These are phyloP conservation scores for Aspergillus alliaceus DNA, from an alignment of 2,329 filamentous ascomycete genomes.

Conservation along the genomic window DNA sequence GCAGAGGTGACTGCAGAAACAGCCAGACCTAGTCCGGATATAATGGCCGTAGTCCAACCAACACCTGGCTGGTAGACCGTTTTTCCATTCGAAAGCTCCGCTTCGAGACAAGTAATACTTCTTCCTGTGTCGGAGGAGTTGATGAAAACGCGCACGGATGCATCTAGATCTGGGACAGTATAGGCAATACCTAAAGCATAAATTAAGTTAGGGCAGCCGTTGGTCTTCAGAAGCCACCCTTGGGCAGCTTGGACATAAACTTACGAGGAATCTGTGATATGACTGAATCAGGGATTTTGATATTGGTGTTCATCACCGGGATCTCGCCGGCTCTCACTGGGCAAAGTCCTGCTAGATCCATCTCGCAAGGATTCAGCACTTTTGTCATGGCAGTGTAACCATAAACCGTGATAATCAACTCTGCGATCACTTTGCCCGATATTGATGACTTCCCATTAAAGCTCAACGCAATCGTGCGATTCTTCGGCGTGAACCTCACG, in stretches of 20 bases:
- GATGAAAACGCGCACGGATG: slow-evolving; percentile 77
- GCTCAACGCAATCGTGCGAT: slow-evolving; percentile 70
- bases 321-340: slow-evolving; percentile 85
- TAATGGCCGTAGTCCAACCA: slow-evolving; percentile 83
- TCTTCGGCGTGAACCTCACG: slow-evolving; percentile 64
- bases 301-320: slow-evolving; percentile 66
- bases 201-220: neutral
- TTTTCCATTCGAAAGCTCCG: slow-evolving; percentile 83
- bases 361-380: slow-evolving; percentile 72
- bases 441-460: slow-evolving; percentile 82
- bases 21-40: slow-evolving; percentile 78
- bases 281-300: slow-evolving; percentile 58
- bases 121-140: slow-evolving; percentile 64
- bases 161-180: slow-evolving; percentile 85
- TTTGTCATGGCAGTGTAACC: slow-evolving; percentile 70
- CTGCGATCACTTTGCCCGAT: slow-evolving; percentile 75
- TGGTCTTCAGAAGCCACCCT: neutral
- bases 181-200: slow-evolving; percentile 68
- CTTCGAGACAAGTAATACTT: slow-evolving; percentile 81
- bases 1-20: slow-evolving; percentile 86
- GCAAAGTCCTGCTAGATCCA: slow-evolving; percentile 71
- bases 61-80: slow-evolving; percentile 85
- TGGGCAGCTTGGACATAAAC: slow-evolving; percentile 12
- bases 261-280: slow-evolving; percentile 66
- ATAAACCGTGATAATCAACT: slow-evolving; percentile 75